Evolutionary conservation across 805 yeast species (phyloP), one percentile per base, ranked within the genome.

Genomic region (Lipomyces lipofer): DNA sequence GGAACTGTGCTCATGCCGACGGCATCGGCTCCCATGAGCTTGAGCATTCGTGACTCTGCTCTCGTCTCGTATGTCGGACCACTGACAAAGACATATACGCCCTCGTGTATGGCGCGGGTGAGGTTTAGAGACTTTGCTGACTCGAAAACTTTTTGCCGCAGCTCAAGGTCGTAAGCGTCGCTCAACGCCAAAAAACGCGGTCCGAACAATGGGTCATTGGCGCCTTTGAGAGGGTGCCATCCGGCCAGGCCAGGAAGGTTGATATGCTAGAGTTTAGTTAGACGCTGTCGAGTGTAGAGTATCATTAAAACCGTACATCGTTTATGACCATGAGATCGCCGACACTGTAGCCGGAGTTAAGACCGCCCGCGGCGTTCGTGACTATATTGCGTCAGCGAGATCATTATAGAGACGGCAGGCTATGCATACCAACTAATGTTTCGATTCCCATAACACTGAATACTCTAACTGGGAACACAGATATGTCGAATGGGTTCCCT

Each of bases 1-100:
- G 99, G 97, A 30, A 92, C 97, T 0, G 98, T 94, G 53, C 96
- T 86, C 99, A 92, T 92, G 3, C 98, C 98, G 1, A 91, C 98
- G 0, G 94, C 87, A 70, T 92, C 98, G 48, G 88, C 97, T 8
- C 98, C 98, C 27, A 86, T 60, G 4, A 73, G 63, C 56, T 82
- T 70, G 44, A 92, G 74, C 76, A 84, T 76, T 53, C 95, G 77
- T n/a, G 85, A 86, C 73, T 92, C 99, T 0, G 97, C 96, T 64
- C 97, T 78, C 2, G 88, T 80, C 73, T 92, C 99, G 70, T 85
- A 92, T 1, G 97, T 88, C 3, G 99, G 98, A 0, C 99, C 99
- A 4, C 95, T 80, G 6, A 85, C 95, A 70, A 80, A 91, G 49
- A 79, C 80, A 66, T 92, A 92, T 1, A 84, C 81, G 33, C 98